A percentile compares a stretch with the other conserved stretches of the same genome.
Conservation (phyloP, 257 asterid genomes). For the Salvia rosmarinus region DNA sequence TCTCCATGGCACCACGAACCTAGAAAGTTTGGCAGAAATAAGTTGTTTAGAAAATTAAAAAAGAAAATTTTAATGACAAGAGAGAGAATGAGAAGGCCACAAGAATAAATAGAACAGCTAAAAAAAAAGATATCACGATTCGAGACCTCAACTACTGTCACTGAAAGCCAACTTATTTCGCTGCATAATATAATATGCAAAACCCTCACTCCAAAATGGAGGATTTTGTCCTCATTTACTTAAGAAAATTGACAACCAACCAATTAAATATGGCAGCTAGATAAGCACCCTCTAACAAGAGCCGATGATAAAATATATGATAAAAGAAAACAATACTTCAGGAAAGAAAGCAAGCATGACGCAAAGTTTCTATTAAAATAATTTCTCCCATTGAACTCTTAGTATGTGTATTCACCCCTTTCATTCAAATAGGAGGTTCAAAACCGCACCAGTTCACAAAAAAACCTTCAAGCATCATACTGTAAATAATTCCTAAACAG, state of each 20-base stretch:
- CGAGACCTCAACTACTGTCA: neutral
- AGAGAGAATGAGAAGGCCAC: neutral
- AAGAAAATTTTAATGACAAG: no score
- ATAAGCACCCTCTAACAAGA: neutral
- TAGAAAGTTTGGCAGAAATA: conserved; percentile 36
- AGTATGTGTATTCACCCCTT: conserved; percentile 5
- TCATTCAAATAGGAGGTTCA: neutral
- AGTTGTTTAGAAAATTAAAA: conserved; percentile 20
- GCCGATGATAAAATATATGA: neutral
- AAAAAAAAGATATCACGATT: conserved; percentile 1
- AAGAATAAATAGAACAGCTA: conserved; percentile 4
- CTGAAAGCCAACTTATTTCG: conserved; percentile 4
- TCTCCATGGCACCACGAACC: conserved; percentile 92
- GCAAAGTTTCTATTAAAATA: neutral
- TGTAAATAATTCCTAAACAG: conserved; percentile 4
- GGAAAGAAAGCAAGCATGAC: conserved; percentile 5
- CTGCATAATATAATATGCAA: neutral
- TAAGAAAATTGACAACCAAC: neutral
- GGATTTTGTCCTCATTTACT: neutral
- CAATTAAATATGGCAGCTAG: neutral
- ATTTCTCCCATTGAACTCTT: neutral
- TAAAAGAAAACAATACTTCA: neutral
- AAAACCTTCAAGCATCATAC: neutral
- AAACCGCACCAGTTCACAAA: conserved; percentile 1
- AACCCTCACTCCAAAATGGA: neutral